Conservation (phyloP, 2,329 filamentous ascomycete genomes). For the Phialophora verrucosa region DNA sequence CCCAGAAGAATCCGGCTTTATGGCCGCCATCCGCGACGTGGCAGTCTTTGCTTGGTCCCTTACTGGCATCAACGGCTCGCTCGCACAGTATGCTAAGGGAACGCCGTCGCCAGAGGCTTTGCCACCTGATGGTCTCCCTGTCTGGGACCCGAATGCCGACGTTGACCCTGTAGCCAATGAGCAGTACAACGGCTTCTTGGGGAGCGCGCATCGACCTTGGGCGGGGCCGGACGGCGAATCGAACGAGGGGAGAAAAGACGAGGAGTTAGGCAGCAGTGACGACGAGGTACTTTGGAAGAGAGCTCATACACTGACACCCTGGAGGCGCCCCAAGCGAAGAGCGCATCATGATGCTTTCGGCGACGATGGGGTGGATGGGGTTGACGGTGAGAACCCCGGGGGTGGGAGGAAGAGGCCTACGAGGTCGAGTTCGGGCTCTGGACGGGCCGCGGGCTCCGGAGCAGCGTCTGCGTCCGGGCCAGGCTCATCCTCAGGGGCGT, state of each 20-base stretch:
- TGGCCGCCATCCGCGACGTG: slow-evolving; percentile 81
- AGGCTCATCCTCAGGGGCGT: slow-evolving; percentile 25
- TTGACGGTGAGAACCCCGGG: slow-evolving; percentile 29
- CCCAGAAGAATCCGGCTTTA: slow-evolving; percentile 59
- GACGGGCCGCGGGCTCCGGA: slow-evolving; percentile 18
- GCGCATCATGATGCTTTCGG: slow-evolving; percentile 38
- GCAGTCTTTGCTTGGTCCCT: slow-evolving; percentile 88
- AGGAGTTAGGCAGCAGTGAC: slow-evolving; percentile 36
- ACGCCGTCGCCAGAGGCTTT: slow-evolving; percentile 67
- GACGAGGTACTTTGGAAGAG: slow-evolving; percentile 39
- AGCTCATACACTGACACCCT: slow-evolving; percentile 32
- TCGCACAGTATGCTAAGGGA: slow-evolving; percentile 69
- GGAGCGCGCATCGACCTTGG: slow-evolving; percentile 36
- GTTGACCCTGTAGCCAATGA: slow-evolving; percentile 29
- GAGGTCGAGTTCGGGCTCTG: slow-evolving; percentile 25
- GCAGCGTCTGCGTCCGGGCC: slow-evolving; percentile 21
- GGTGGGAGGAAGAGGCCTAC: slow-evolving; percentile 31
- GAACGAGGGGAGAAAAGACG: slow-evolving; percentile 23
- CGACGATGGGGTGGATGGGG: slow-evolving; percentile 26
- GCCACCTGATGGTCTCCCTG: slow-evolving; percentile 64
- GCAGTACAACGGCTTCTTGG: slow-evolving; percentile 38
- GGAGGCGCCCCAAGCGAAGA: slow-evolving; percentile 37
- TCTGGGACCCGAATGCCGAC: slow-evolving; percentile 60
- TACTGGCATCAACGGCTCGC: slow-evolving; percentile 76
- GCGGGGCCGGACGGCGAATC: slow-evolving; percentile 17